phyloP scores from a whole-genome alignment of 2,329 filamentous ascomycete genomes.

The Hymenoscyphus repandus region DNA sequence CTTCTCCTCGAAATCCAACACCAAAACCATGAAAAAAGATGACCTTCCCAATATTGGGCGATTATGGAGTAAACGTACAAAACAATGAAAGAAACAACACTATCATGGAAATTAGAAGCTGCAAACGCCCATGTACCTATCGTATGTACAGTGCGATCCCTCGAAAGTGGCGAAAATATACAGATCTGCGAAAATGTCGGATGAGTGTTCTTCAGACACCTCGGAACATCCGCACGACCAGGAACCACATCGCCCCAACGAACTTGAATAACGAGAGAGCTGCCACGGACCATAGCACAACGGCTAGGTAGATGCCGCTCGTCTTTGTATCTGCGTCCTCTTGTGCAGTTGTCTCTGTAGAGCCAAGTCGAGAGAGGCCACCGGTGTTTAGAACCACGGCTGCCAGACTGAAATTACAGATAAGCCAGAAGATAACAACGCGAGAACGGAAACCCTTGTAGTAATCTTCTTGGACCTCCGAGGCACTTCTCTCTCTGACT shows the following conservation, averaged over 20 bases:
- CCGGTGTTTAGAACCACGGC: conserved; percentile 84
- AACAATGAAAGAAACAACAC: background rate
- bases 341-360: conserved; percentile 50
- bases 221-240: conserved; percentile 82
- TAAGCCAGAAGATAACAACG: conserved; percentile 93
- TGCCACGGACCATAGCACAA: conserved; percentile 34
- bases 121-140: no score
- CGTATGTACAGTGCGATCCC: no score
- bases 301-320: conserved; percentile 30
- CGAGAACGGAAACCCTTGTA: conserved; percentile 93
- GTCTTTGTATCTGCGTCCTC: conserved; percentile 63
- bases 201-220: conserved; percentile 43
- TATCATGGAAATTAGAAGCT: no score
- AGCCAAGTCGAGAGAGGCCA: conserved; percentile 75
- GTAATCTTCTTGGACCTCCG: conserved; percentile 92
- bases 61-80: background rate
- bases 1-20: no score
- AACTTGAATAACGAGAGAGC: conserved; percentile 32
- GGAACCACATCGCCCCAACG: conserved; percentile 43
- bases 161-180: background rate
- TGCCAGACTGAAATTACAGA: conserved; percentile 84
- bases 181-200: background rate
- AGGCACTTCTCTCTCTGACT: conserved; percentile 51
- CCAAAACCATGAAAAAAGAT: background rate
- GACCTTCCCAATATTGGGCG: background rate